Evolutionary conservation across 2,329 filamentous ascomycete species (phyloP).

Genomic region (Zelopaecilomyces penicillatus): DNA sequence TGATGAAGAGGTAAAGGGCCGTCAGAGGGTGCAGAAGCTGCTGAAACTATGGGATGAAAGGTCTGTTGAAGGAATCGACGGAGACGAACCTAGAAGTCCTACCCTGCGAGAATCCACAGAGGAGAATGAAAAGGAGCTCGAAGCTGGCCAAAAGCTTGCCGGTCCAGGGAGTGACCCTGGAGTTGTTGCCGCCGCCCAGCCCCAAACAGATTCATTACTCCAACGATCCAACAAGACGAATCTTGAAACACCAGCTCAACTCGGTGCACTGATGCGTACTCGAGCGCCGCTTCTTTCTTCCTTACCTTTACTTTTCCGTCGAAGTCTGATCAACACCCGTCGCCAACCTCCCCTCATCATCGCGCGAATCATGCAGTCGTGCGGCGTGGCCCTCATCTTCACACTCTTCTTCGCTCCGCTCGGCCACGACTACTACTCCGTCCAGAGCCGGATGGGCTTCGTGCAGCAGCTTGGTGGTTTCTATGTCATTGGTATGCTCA

Average conservation of each 20-base stretch:
- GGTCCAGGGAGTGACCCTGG: too few relatives aligned
- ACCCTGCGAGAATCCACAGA: too few relatives aligned
- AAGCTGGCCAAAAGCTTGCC: not conserved
- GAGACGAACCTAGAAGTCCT: not conserved
- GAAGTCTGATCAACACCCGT: slow-evolving; percentile 60
- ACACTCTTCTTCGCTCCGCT: slow-evolving; percentile 64
- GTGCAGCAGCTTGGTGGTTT: slow-evolving; percentile 63
- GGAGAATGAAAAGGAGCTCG: not conserved
- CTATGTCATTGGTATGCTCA: slow-evolving; percentile 70
- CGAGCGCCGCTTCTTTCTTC: slow-evolving; percentile 53
- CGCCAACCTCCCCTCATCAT: slow-evolving; percentile 57
- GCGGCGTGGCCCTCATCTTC: slow-evolving; percentile 54
- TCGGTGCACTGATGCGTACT: slow-evolving; percentile 59
- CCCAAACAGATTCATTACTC: not conserved
- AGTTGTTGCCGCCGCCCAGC: too few relatives aligned
- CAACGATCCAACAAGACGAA: slow-evolving; percentile 28
- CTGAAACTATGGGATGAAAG: slow-evolving; percentile 49
- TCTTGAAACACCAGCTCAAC: slow-evolving; percentile 60
- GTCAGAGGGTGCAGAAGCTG: slow-evolving; percentile 52
- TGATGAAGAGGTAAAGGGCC: slow-evolving; percentile 51
- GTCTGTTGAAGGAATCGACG: slow-evolving; percentile 8
- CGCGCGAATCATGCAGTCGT: slow-evolving; percentile 58
- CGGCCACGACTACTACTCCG: slow-evolving; percentile 56
- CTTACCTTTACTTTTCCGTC: slow-evolving; percentile 58
- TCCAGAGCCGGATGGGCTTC: slow-evolving; percentile 67